phyloP scores from a whole-genome alignment of 495 filamentous ascomycete genomes.

The Penicillium cataractarum region DNA sequence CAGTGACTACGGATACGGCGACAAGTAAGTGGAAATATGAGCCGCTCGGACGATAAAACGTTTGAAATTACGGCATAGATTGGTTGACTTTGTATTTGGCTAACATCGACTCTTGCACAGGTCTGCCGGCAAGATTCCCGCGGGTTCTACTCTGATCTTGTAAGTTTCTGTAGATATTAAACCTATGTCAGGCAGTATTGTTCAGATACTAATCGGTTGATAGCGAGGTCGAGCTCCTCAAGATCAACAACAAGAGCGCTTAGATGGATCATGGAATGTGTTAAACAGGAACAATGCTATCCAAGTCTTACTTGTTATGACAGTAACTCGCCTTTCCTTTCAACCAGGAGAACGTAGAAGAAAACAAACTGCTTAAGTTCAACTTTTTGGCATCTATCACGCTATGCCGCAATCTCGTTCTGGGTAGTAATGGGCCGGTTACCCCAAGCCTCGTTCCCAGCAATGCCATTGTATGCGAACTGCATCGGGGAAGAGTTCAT shows the following conservation, averaged over 20 bases:
- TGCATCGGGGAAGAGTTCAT: too few species aligned
- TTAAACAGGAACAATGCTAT: not conserved
- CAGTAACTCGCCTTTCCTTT: too few species aligned
- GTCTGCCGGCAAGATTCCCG: conserved; percentile 53
- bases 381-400: too few species aligned
- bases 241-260: conserved; percentile 35
- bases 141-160: conserved; percentile 53
- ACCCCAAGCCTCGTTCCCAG: not conserved
- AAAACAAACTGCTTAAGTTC: not conserved
- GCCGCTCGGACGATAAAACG: not conserved
- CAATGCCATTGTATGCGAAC: not conserved
- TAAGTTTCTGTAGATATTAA: conserved; percentile 35
- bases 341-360: not conserved
- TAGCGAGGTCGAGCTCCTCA: conserved; percentile 51
- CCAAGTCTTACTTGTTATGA: too few species aligned
- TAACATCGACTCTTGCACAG: conserved; percentile 50
- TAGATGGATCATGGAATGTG: not conserved
- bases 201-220: conserved; percentile 16
- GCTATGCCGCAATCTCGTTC: not conserved
- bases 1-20: conserved; percentile 80
- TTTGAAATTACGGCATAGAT: not conserved
- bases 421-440: too few species aligned
- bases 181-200: not conserved
- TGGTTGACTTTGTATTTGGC: not conserved
- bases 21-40: conserved; percentile 53